These are phyloP conservation scores for Colletotrichum chrysophilum DNA, from an alignment of 2,329 filamentous ascomycete genomes.

Conservation along the genomic window DNA sequence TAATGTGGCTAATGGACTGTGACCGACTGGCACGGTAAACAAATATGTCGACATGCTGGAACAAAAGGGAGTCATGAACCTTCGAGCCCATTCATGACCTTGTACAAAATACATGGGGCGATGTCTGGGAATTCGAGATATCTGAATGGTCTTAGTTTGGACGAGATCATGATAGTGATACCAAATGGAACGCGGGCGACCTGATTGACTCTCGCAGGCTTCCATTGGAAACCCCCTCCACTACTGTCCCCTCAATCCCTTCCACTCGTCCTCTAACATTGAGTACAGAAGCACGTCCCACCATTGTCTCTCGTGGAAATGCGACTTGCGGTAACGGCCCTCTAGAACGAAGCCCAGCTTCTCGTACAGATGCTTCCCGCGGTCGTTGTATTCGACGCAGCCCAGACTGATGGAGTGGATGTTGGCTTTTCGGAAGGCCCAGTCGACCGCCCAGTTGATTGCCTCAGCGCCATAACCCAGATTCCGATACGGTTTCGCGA, in stretches of 20 bases:
- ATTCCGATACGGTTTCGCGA: constrained; percentile 38
- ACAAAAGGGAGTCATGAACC: background rate
- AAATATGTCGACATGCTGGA: background rate
- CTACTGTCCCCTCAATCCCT: background rate
- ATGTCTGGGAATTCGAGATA: background rate
- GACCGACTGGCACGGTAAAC: background rate
- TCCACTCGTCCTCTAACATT: constrained; percentile 46
- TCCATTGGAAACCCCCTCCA: background rate
- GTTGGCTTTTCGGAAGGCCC: constrained; percentile 48
- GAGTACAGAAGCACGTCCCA: constrained; percentile 35
- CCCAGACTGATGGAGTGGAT: constrained; percentile 48
- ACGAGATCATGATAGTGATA: background rate
- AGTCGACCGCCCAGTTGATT: constrained; percentile 51
- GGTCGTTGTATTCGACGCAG: constrained; percentile 45
- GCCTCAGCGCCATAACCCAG: constrained; percentile 52
- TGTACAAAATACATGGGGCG: background rate
- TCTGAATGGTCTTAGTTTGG: background rate
- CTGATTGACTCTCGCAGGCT: background rate
- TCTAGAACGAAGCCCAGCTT: constrained; percentile 50
- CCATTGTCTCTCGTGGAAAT: constrained; percentile 46
- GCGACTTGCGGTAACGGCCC: constrained; percentile 37
- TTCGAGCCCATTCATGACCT: background rate
- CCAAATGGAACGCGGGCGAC: background rate
- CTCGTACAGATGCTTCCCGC: constrained; percentile 47
- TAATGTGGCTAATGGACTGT: background rate